Evolutionary conservation across 1,139 yeast genomes (phyloP), one percentile per base, ranked within the genome.

Genomic region (Meyerozyma carpophila): DNA sequence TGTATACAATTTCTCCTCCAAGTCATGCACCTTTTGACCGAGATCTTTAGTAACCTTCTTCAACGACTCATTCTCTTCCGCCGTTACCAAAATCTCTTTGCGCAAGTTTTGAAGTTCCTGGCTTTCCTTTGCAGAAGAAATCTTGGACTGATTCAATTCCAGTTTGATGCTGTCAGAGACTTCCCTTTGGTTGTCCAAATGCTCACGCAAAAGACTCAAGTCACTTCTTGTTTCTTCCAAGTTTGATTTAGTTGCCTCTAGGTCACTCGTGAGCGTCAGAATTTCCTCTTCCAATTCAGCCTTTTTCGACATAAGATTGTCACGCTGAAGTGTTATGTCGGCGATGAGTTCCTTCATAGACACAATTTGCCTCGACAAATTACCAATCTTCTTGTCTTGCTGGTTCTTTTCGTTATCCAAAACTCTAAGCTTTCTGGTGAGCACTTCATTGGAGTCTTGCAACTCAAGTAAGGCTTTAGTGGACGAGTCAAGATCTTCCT

Each of bases 261-360:
- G 68, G 44, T 73, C 72, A 26, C 63, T 63, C 24, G 67, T 67
- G 14, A 81, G 61, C 1, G 64, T 65, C 38, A 69, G 60, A n/a
- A 80, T 61, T 40, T 74, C 69, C 7, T 59, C 61, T 52, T 79
- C 82, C 32, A 83, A 58, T 4, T 56, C 55, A 28, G 72, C 74
- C 52, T 79, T 79, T 2, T 75, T 72, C 16, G 60, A 65, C 42
- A 77, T 58, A 36, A 84, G 62, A 27, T 66, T 59, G 56, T 76
- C 79, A 56, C 84, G 66, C 57, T 82, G 79, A 21, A 52, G 52
- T 13, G 73, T 60, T 29, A 81, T 56, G 46, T 79, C 82, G 36
- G 67, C 76, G 44, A 79, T 73, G 8, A 81, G 65, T 16, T 74
- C 75, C 50, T 78, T 78, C 55, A 81, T 62, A 1, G 77, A 73